Conservation (phyloP, 805 yeast species). For the Yarrowia sp. region DNA sequence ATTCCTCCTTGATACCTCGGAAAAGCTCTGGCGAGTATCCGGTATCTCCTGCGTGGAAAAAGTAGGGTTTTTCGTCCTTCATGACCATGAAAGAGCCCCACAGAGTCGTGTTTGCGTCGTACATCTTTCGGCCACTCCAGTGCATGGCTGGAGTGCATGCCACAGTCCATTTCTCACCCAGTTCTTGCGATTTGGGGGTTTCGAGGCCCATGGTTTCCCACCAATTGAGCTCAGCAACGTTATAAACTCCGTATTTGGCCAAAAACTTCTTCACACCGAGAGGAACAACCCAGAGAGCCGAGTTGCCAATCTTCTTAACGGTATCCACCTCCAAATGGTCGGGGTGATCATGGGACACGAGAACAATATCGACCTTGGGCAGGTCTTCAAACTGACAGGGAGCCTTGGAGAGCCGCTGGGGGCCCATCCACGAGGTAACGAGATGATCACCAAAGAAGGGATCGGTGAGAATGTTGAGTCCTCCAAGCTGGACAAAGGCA, state of each 20-base stretch:
- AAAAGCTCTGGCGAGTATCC: conserved; percentile 81
- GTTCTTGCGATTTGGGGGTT: conserved; percentile 31
- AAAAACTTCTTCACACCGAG: conserved; percentile 64
- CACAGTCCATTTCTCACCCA: conserved; percentile 60
- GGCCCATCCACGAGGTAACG: conserved; percentile 65
- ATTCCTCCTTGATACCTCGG: conserved; percentile 56
- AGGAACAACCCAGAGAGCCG: conserved; percentile 82
- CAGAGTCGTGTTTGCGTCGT: conserved; percentile 73
- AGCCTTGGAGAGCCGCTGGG: conserved; percentile 74
- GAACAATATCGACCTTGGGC: conserved; percentile 63
- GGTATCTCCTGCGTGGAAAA: conserved; percentile 94
- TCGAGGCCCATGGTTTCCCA: conserved; percentile 65
- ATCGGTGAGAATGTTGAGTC: conserved; percentile 77
- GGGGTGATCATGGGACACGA: conserved; percentile 93
- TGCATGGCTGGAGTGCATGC: conserved; percentile 89
- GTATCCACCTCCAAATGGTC: conserved; percentile 79
- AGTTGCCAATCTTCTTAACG: conserved; percentile 52
- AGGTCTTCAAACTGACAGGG: conserved; percentile 65
- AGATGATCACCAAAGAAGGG: conserved; percentile 72
- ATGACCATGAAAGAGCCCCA: conserved; percentile 86
- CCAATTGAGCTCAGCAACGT: conserved; percentile 82
- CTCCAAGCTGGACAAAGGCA: conserved; percentile 64
- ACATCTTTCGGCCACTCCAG: conserved; percentile 86
- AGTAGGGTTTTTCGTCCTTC: conserved; percentile 62
- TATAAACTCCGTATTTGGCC: conserved; percentile 54